These are phyloP conservation scores for Trichoderma sp. DNA, from an alignment of 2,329 filamentous ascomycete species.

Conservation along the genomic window DNA sequence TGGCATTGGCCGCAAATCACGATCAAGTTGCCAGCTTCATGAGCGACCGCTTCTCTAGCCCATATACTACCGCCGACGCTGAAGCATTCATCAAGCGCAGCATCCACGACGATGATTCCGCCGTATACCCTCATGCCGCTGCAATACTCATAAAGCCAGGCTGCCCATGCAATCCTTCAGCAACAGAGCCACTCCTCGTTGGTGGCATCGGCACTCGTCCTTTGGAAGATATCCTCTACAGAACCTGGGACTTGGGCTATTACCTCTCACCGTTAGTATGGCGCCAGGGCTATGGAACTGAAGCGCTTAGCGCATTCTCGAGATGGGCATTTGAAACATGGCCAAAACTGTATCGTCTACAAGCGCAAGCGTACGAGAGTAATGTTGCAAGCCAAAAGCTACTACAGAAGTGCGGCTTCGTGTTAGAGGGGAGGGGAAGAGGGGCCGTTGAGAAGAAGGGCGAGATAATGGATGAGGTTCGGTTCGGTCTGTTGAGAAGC, in stretches of 20 bases:
- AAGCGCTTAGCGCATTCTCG: conserved; percentile 38
- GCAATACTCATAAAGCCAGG: conserved; percentile 36
- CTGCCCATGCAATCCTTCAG: conserved; percentile 28
- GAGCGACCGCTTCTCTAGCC: conserved; percentile 45
- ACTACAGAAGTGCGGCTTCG: conserved; percentile 34
- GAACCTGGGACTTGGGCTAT: conserved; percentile 50
- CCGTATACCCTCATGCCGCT: conserved; percentile 29
- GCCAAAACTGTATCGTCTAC: conserved; percentile 34
- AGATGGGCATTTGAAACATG: conserved; percentile 45
- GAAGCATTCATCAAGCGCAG: conserved; percentile 34
- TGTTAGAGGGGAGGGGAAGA: conserved; percentile 43
- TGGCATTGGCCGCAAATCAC: conserved; percentile 39
- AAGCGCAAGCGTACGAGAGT: conserved; percentile 29
- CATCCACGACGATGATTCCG: conserved; percentile 21
- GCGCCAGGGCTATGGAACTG: conserved; percentile 46
- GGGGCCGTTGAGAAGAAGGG: conserved; percentile 43
- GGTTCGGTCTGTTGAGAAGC: conserved; percentile 40
- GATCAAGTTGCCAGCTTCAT: conserved; percentile 38
- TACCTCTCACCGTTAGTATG: conserved; percentile 43
- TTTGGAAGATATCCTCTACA: conserved; percentile 38
- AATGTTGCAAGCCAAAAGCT: conserved; percentile 45
- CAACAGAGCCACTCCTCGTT: conserved; percentile 28
- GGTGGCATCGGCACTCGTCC: conserved; percentile 43
- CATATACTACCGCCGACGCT: conserved; percentile 43
- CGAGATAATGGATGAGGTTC: conserved; percentile 34